phyloP scores from a whole-genome alignment of 805 yeast species.

The Debaryomyces tyrocola region DNA sequence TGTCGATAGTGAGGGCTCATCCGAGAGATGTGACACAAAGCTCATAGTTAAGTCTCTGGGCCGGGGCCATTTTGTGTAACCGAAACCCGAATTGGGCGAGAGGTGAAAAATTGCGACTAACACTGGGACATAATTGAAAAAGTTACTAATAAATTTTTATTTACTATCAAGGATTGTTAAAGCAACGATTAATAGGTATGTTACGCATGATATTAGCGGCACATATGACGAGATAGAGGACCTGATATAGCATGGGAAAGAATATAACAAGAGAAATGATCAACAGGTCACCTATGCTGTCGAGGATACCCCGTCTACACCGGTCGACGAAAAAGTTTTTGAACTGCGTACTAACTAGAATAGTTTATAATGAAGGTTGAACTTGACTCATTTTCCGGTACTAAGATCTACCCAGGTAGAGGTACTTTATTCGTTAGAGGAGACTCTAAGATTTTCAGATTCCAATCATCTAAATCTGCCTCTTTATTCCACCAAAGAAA shows the following conservation, averaged over 20 bases:
- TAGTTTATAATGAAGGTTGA: constrained; percentile 86
- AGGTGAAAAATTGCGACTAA: constrained; percentile 4
- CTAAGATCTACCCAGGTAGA: constrained; percentile 99
- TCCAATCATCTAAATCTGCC: constrained; percentile 96
- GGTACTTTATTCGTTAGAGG: constrained; percentile 99
- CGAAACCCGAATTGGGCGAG: background rate
- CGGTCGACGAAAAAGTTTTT: no score
- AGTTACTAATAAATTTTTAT: constrained; percentile 3
- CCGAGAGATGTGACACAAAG: background rate
- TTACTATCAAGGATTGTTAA: constrained; percentile 3
- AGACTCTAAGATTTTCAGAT: constrained; percentile 99
- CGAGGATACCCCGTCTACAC: no score
- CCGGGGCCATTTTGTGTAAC: constrained; percentile 5
- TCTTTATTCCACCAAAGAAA: constrained; percentile 99
- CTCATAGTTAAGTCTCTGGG: background rate
- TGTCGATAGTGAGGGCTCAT: no score
- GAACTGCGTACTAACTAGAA: background rate
- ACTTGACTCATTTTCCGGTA: constrained; percentile 98
- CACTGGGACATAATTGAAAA: constrained; percentile 1
- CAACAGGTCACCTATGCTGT: no score
- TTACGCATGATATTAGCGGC: background rate
- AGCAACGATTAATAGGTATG: constrained; percentile 18
- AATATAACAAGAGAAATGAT: no score
- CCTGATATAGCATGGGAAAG: no score
- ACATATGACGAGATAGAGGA: no score